Evolutionary conservation across 2,329 filamentous ascomycete genomes (phyloP), one percentile per base, ranked within the genome.

Genomic region (Penicillium nordicum): DNA sequence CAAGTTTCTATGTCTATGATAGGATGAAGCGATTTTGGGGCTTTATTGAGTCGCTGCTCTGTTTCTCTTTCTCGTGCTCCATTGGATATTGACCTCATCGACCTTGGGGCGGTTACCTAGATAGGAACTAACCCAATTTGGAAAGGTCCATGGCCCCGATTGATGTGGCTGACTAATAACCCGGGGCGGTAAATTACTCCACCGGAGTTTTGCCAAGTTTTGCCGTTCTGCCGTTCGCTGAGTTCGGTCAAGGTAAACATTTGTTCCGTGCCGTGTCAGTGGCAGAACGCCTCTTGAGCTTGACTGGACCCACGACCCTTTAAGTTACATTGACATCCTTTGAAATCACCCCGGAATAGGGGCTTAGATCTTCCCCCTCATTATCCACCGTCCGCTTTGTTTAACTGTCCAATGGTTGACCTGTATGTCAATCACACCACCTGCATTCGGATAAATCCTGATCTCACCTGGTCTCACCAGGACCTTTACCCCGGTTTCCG

Each of bases 1-100:
- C 83, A 12, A 83, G 83, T 61, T 88, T 88, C 71, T 87, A 82
- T 69, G 84, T 85, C 9, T 88, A 88, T 67, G 86, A 88, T 69
- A 77, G 85, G 57, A 30, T 50, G 48, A 50, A 42, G 9, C 36
- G 48, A 14, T 14, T 8, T 25, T 14, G 37, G 23, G 45, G 30
- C 3, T 23, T 48, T 7, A 27, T 37, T 27, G 6, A 37, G 29
- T 45, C 23, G 12, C 11, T 4, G 12, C 12, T 30, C 30, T 30
- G 4, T 29, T 11, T 30, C 27, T 8, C 42, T 44, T 42, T 27
- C 7, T 27, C 9, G 16, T 27, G 32, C 32, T 34, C 12, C 30
- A 32, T 32, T 32, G 10, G 29, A 30, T 30, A 27, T 8, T 27
- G 5, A 25, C 25, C 25, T 25, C 25, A 25, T 25, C 7, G 25